Conservation (phyloP, 139 green algal genomes). For the Zygnema cylindricum region DNA sequence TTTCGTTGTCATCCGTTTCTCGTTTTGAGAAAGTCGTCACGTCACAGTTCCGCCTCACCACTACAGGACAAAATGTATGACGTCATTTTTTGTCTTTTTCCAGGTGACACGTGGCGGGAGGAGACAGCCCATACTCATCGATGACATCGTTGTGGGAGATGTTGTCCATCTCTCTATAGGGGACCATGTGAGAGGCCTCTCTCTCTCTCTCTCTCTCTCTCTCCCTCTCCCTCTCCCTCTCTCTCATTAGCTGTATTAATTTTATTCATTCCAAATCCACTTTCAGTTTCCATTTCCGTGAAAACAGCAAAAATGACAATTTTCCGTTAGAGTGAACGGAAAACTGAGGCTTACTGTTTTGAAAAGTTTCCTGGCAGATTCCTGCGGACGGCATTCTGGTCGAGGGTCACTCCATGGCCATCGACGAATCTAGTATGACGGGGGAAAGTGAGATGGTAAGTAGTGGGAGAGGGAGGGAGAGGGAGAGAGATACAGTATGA, state of each 20-base stretch:
- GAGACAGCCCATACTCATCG: conserved; percentile 47
- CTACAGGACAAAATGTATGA: neutral
- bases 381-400: conserved; percentile 75
- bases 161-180: conserved; percentile 45
- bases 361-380: conserved; percentile 67
- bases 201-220: conserved; percentile 17
- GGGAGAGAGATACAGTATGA: conserved; percentile 94
- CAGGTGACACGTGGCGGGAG: conserved; percentile 79
- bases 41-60: too few species aligned
- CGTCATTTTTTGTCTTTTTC: neutral
- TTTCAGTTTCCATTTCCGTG: neutral
- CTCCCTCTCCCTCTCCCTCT: neutral
- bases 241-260: neutral
- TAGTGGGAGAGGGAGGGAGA: too few species aligned
- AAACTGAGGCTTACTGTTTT: neutral
- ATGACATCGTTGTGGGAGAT: conserved; percentile 53
- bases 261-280: neutral
- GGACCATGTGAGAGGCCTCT: conserved; percentile 51
- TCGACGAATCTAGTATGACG: conserved; percentile 94
- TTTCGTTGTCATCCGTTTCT: too few species aligned
- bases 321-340: neutral
- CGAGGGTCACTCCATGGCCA: conserved; percentile 73
- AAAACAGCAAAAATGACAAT: too few species aligned
- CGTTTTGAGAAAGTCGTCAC: too few species aligned
- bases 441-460: conserved; percentile 86